Base-by-base conservation (phyloP, 192 early-diverging fungal genomes). In the Mortierella hygrophila region DNA sequence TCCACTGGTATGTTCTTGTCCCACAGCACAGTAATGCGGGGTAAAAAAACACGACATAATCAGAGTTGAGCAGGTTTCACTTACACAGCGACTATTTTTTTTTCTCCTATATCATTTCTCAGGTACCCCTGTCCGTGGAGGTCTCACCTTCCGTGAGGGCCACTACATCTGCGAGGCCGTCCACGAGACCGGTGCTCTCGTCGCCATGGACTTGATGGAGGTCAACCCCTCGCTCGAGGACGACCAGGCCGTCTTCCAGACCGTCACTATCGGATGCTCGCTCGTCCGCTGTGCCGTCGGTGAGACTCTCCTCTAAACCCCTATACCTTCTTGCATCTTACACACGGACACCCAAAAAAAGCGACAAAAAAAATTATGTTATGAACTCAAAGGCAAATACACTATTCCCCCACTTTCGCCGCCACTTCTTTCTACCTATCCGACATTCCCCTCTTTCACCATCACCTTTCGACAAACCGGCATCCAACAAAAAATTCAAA, bases 91-190 rank as follows among this genome's bases (percentile, higher is more conserved):
- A 54, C 32, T 69, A 13, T 20, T 10, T 69, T 20, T 10, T 69
- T 32, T 21, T 29, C 18, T 7, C 16, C 18, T 26, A 23, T 68
- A 11, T 68, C 49, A 35, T 23, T 40, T 37, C 46, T n/a, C 54
- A 89, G 98, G 98, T 68, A 99, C 98, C 6, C 98, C 98, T 15
- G 98, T 99, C 16, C 93, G 97, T 71, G 98, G 98, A 78, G 98
- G 98, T 35, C 89, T 99, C 68, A 96, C 96, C 16, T 99, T 98
- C 92, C 92, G 98, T 74, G 98, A 99, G 88, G 98, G 98, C 41
- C 98, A 99, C 85, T 99, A 97, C 88, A 97, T 99, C 72, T 97
- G 97, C 90, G 98, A 99, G 89, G 92, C 94, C 11, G 74, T 99
- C 20, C 91, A 92, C 72, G 96, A 97, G 86, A 97, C 96, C n/a